These are phyloP conservation scores for Colletotrichum liriopes DNA, from an alignment of 2,329 filamentous ascomycete genomes.

Conservation along the genomic window DNA sequence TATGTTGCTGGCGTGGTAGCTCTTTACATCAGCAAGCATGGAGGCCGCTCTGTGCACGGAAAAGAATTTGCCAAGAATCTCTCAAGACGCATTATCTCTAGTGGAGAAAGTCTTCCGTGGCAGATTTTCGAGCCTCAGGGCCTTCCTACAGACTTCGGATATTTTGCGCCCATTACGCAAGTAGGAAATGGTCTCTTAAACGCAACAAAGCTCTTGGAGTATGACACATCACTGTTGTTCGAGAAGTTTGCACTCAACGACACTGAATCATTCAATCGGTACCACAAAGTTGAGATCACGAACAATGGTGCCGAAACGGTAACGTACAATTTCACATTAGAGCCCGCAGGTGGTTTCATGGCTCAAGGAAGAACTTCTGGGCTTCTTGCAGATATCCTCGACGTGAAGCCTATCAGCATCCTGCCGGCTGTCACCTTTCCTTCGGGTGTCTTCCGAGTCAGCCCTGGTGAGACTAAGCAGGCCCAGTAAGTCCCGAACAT, in stretches of 20 bases:
- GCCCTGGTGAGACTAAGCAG: constrained; percentile 31
- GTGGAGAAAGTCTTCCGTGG: constrained; percentile 52
- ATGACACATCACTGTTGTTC: constrained; percentile 55
- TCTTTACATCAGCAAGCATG: constrained; percentile 54
- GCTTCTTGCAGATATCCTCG: constrained; percentile 27
- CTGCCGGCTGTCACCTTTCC: constrained; percentile 17
- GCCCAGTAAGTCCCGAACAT: constrained; percentile 11
- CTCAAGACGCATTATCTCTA: constrained; percentile 52
- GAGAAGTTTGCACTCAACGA: constrained; percentile 62
- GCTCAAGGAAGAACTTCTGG: constrained; percentile 46
- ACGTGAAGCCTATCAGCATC: constrained; percentile 26
- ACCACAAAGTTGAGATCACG: constrained; percentile 49
- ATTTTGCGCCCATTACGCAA: constrained; percentile 54
- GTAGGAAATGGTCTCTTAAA: constrained; percentile 60
- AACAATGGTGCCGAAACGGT: constrained; percentile 54
- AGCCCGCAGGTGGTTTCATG: constrained; percentile 56
- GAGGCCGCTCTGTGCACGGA: constrained; percentile 53
- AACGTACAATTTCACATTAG: constrained; percentile 50
- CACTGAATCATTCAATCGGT: constrained; percentile 55
- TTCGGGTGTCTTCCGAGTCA: constrained; percentile 15
- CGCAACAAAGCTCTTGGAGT: constrained; percentile 58
- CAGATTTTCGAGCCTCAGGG: constrained; percentile 44
- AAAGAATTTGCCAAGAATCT: constrained; percentile 50
- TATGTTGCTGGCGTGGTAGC: constrained; percentile 61
- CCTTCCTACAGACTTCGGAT: constrained; percentile 44